phyloP scores from a whole-genome alignment of 371 early-diverging fungal genomes.

The Rhizomucor miehei region DNA sequence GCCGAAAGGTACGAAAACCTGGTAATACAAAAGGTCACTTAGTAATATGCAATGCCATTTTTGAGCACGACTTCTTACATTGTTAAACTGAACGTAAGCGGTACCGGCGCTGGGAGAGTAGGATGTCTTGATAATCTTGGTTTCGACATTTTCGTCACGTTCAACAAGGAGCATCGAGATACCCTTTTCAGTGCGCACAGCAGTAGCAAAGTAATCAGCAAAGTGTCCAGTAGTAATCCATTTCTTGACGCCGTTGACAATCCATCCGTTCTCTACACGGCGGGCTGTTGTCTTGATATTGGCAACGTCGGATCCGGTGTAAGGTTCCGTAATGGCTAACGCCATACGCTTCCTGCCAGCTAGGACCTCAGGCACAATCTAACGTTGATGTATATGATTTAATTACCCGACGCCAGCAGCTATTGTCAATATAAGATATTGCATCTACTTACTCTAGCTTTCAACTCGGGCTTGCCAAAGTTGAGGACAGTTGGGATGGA shows the following conservation, averaged over 20 bases:
- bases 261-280: conserved; percentile 65
- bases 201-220: conserved; percentile 66
- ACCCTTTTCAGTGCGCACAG: conserved; percentile 61
- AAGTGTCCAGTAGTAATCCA: conserved; percentile 67
- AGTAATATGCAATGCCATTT: no score
- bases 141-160: conserved; percentile 51
- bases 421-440: conserved; percentile 35
- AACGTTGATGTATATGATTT: conserved; percentile 3
- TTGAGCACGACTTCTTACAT: conserved; percentile 46
- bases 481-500: conserved; percentile 61
- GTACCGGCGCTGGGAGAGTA: conserved; percentile 60
- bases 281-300: conserved; percentile 67
- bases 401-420: background rate
- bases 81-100: conserved; percentile 47
- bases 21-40: no score
- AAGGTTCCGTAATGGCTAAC: conserved; percentile 64
- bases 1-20: conserved; percentile 62
- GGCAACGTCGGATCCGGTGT: conserved; percentile 82
- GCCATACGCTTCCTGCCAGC: conserved; percentile 77
- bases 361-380: conserved; percentile 66
- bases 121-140: conserved; percentile 62
- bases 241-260: conserved; percentile 82
- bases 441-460: conserved; percentile 41
- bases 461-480: conserved; percentile 38
- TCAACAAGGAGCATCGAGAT: conserved; percentile 66